Conservation (phyloP, 2,329 filamentous ascomycete species). For the Aspergillus aculeatus region DNA sequence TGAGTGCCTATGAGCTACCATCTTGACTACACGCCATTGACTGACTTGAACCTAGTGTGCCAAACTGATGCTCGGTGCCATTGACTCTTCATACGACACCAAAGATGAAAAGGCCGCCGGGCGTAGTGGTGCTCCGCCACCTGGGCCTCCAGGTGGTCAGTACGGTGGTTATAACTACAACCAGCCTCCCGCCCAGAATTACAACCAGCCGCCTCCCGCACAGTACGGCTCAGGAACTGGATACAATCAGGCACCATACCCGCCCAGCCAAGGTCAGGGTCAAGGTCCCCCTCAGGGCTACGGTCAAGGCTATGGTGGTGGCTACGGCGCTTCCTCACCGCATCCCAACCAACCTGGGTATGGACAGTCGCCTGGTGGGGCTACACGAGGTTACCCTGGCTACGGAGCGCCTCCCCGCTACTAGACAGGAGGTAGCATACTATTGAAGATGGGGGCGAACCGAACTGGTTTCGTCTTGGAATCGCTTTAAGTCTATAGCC, state of each 20-base stretch:
- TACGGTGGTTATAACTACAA: conserved; percentile 35
- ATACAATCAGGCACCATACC: conserved; percentile 11
- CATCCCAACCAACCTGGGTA: conserved; percentile 16
- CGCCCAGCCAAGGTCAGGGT: conserved; percentile 13
- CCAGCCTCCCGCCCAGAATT: conserved; percentile 21
- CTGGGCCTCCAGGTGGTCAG: conserved; percentile 34
- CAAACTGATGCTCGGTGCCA: conserved; percentile 66
- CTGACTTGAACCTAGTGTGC: conserved; percentile 46
- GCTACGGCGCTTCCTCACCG: conserved; percentile 23
- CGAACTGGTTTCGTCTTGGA: background rate
- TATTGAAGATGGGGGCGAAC: background rate
- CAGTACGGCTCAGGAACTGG: conserved; percentile 14
- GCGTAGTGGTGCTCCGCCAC: conserved; percentile 23
- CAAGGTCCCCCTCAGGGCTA: conserved; percentile 16
- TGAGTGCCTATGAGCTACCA: conserved; percentile 22
- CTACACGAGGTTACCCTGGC: conserved; percentile 19
- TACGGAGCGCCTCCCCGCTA: conserved; percentile 27
- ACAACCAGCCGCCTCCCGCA: conserved; percentile 25
- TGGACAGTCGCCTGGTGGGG: conserved; percentile 12
- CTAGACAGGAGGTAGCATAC: background rate
- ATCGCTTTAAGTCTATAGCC: background rate
- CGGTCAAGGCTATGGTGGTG: conserved; percentile 24
- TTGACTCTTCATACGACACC: conserved; percentile 64
- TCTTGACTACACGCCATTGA: background rate
- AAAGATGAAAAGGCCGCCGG: conserved; percentile 60